Base-by-base conservation (phyloP, 2,329 filamentous ascomycete genomes). In the Colletotrichum phormii region DNA sequence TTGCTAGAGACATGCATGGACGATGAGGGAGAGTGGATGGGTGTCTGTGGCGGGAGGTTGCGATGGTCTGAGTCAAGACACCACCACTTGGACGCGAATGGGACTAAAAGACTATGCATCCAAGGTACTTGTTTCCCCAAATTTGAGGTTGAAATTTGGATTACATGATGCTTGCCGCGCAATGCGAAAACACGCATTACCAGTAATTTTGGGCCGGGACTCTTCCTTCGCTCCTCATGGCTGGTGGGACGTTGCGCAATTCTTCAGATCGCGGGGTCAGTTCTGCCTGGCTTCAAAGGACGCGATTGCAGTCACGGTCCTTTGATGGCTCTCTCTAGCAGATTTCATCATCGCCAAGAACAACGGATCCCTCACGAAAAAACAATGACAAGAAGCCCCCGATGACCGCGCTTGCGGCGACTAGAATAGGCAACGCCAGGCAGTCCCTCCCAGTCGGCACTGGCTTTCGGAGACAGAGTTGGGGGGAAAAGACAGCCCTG, bases 31-130 rank as follows among this genome's bases (percentile, higher is more conserved):
- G 18, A 12, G 37, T 42, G 46, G 46, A 11, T 29, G 26, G 33
- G 31, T 31, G 31, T n/a, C 31, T 31, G 54, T 18, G 18, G 29
- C 12, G 46, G 57, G 46, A 18, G 49, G 35, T 58, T 49, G 63
- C 63, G 22, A 42, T 35, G 46, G 70, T 11, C 11, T 58, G 66
- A 70, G 60, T 70, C 70, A 70, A 54, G 59, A 61, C 54, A 46
- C 33, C 65, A 54, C 26, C 26, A 29, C 24, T 29, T 31, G 15
- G 7, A 31, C 15, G 4, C 18, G 24, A 26, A 26, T 33, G 15
- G 42, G 3, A 24, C 54, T 22, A 24, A 59, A 12, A 29, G 35
- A 22, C 49, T 5, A 13, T 29, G 51, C 26, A 24, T 15, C 26
- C 11, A 3, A 9, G 3, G 13, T 22, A 3, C 13, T 54, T 29